phyloP scores from a whole-genome alignment of 495 filamentous ascomycete genomes.

The Ascodesmis nigricans region DNA sequence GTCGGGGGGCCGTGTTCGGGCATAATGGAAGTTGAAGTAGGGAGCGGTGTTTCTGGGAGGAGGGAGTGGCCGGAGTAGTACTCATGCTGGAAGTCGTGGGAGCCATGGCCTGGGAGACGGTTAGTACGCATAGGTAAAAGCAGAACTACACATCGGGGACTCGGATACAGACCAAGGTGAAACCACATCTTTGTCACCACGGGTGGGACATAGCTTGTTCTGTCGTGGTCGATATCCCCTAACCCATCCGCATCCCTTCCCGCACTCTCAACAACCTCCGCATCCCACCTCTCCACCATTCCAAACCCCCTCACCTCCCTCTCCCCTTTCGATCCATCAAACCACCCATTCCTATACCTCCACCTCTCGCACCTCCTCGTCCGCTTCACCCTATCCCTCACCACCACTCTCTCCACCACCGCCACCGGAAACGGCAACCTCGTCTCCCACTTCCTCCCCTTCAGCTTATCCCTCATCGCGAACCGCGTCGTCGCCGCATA shows the following conservation, averaged over 20 bases:
- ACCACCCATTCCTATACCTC: conserved; percentile 24
- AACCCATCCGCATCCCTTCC: too few relatives aligned
- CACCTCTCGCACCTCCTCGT: conserved; percentile 8
- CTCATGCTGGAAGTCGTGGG: too few relatives aligned
- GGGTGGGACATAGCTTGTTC: conserved; percentile 8
- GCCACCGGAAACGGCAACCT: conserved; percentile 22
- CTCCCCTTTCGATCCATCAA: conserved; percentile 22
- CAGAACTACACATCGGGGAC: too few relatives aligned
- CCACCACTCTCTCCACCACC: conserved; percentile 8
- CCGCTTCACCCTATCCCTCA: conserved; percentile 12
- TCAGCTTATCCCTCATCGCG: conserved; percentile 15
- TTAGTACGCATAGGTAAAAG: too few relatives aligned
- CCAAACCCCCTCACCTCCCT: conserved; percentile 24
- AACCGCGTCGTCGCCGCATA: conserved; percentile 22
- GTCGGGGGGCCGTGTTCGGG: not conserved
- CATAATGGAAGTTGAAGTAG: conserved; percentile 2
- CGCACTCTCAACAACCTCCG: conserved; percentile 11
- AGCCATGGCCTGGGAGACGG: too few relatives aligned
- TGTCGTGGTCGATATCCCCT: too few relatives aligned
- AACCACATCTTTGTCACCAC: conserved; percentile 16
- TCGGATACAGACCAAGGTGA: conserved; percentile 14
- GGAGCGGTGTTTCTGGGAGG: not conserved
- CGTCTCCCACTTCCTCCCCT: conserved; percentile 21
- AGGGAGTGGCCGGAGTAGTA: not conserved
- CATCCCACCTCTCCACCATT: conserved; percentile 21